These are phyloP conservation scores for Aspergillus alliaceus DNA, from an alignment of 2,329 filamentous ascomycete genomes.

Conservation along the genomic window DNA sequence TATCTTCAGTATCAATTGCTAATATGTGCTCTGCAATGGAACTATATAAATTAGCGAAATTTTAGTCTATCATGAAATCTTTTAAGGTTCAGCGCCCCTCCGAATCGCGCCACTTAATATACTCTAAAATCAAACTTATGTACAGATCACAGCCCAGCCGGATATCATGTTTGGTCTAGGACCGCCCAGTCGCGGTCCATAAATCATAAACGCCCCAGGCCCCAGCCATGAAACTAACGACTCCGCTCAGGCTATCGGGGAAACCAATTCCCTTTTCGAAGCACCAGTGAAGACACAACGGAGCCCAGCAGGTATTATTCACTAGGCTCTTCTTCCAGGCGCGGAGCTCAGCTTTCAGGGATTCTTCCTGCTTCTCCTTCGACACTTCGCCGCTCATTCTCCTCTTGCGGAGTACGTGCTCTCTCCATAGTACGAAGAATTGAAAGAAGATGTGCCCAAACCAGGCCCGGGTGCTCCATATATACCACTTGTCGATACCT, in stretches of 20 bases:
- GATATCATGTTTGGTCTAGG: not conserved
- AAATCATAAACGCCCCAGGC: slow-evolving; percentile 45
- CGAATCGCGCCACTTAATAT: not conserved
- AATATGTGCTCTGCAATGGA: not conserved
- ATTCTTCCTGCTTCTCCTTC: slow-evolving; percentile 32
- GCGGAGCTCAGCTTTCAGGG: slow-evolving; percentile 45
- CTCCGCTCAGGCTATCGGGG: slow-evolving; percentile 58
- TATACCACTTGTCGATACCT: slow-evolving; percentile 61
- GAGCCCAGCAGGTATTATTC: slow-evolving; percentile 73
- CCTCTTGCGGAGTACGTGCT: slow-evolving; percentile 36
- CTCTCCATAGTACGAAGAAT: slow-evolving; percentile 62
- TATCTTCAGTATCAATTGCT: not conserved
- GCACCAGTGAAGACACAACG: slow-evolving; percentile 83
- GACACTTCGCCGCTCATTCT: slow-evolving; percentile 25
- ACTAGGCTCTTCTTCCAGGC: slow-evolving; percentile 62
- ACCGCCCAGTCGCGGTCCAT: slow-evolving; percentile 44
- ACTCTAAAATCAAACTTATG: not conserved
- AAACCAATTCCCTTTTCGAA: slow-evolving; percentile 63
- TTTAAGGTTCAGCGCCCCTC: not conserved
- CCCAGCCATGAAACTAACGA: slow-evolving; percentile 56
- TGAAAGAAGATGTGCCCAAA: slow-evolving; percentile 74
- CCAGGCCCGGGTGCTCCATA: slow-evolving; percentile 80
- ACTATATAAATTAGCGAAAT: not conserved
- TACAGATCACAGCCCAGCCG: slow-evolving; percentile 2
- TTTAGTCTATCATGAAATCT: not conserved